Evolutionary conservation across 2,329 filamentous ascomycete species (phyloP), one percentile per base, ranked within the genome.

Genomic region (Polytolypa hystricis): DNA sequence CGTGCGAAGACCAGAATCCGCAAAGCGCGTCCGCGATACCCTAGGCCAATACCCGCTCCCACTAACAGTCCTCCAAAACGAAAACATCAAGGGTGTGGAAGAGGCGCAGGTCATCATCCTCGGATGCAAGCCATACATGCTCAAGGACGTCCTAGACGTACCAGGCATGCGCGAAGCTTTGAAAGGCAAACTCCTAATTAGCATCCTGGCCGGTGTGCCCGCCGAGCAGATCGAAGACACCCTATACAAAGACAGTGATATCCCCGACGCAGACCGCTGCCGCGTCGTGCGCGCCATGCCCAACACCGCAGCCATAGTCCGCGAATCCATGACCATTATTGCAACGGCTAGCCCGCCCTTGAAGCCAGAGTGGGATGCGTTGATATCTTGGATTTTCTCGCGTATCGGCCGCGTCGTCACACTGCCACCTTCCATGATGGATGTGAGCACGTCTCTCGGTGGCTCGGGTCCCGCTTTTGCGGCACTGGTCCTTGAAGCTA

Each of bases 321-420:
- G 83, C 31, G 79, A 93, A 59, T 79, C 74, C 47, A 91, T 91
- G 82, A 89, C 80, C 3, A 77, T 91, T 37, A 80, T 93, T 47
- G 77, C 75, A 32, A 76, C 70, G 2, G 57, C 61, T 2, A 60
- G 57, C 3, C 66, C 69, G 2, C 65, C 70, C 4, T 58, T 74
- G 1, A 52, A 58, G 3, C 46, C 58, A 2, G 52, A 61, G 9
- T 62, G 64, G 36, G 47, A 57, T 6, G 49, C 51, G 12, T 54
- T 76, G 5, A 61, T 73, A 1, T 61, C 62, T 15, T 76, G 72
- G 60, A 73, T 79, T 23, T 79, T 79, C 56, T 65, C 61, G 8
- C 64, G 65, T 2, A 57, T 67, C 17, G 65, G 65, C 4, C 52
- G 55, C 6, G 65, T 70, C 2, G 62, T 70, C 4, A 61, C 64